A percentile compares a stretch with the other conserved stretches of the same genome.
Evolutionary conservation across 2,329 filamentous ascomycete genomes (phyloP).

Genomic region (Lecanicillium sp.): DNA sequence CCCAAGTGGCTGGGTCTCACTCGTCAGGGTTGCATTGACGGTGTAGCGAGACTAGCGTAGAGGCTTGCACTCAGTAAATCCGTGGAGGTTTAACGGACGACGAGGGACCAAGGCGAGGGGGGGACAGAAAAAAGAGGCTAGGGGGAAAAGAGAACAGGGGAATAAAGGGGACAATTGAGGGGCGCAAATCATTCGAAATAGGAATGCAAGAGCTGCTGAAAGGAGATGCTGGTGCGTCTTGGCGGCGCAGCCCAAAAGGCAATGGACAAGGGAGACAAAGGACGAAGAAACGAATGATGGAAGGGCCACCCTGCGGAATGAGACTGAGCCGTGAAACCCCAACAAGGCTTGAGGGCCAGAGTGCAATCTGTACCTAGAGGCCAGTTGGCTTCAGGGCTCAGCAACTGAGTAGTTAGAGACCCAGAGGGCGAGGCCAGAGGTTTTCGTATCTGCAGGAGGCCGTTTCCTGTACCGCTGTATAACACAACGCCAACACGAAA

Average conservation of each 20-base stretch:
- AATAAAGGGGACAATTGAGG: too few species aligned
- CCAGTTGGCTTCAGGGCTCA: too few species aligned
- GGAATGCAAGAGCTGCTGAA: not conserved
- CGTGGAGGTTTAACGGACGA: not conserved
- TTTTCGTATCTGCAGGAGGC: conserved; percentile 8
- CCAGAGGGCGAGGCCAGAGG: too few species aligned
- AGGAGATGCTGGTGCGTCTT: not conserved
- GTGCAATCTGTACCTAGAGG: too few species aligned
- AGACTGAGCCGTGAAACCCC: too few species aligned
- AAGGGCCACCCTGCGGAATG: too few species aligned
- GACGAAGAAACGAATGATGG: not conserved
- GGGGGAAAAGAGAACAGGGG: too few species aligned
- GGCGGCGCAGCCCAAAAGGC: not conserved
- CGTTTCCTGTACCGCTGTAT: not conserved
- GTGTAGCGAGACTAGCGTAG: not conserved
- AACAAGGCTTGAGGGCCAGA: too few species aligned
- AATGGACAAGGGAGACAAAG: not conserved
- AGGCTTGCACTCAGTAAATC: too few species aligned
- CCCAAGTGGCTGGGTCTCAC: not conserved
- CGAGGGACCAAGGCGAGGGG: not conserved
- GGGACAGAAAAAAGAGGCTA: not conserved
- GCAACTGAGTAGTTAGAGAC: too few species aligned
- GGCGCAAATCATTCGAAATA: not conserved
- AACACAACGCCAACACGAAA: not conserved
- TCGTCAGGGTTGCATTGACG: not conserved